These are phyloP conservation scores for Chlamydomonas sp. DNA, from an alignment of 139 green algal species.

Conservation along the genomic window DNA sequence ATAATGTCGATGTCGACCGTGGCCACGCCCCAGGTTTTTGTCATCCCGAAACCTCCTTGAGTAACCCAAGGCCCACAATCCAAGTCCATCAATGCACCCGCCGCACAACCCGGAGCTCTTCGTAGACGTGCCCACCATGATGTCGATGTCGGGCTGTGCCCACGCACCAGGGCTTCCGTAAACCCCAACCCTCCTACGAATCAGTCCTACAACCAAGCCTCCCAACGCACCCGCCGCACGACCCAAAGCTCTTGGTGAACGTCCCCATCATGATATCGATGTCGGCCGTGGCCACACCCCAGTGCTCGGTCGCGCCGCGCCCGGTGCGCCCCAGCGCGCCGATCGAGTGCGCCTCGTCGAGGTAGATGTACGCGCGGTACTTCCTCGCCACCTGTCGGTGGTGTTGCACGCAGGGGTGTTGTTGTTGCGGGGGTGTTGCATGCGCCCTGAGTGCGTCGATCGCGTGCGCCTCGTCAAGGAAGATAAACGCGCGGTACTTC, in stretches of 20 bases:
- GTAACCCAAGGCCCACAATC: no score
- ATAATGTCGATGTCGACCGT: conserved; percentile 88
- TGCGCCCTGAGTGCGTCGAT: conserved; percentile 96
- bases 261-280: conserved; percentile 99
- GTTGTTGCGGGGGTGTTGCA: background rate
- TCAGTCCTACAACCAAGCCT: no score
- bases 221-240: conserved; percentile 84
- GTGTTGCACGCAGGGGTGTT: background rate
- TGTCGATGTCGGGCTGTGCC: conserved; percentile 80
- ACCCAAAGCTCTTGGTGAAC: conserved; percentile 99
- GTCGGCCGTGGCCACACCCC: conserved; percentile 77
- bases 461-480: conserved; percentile 98
- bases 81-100: no score
- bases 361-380: conserved; percentile 92
- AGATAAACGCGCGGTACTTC: conserved; percentile 92
- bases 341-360: conserved; percentile 99
- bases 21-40: conserved; percentile 85
- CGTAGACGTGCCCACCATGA: conserved; percentile 99
- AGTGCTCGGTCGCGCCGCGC: conserved; percentile 70
- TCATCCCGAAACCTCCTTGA: no score
- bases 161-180: conserved; percentile 87
- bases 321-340: conserved; percentile 72
- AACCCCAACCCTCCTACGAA: no score
- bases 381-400: conserved; percentile 85
- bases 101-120: conserved; percentile 96